Base-by-base conservation (phyloP, 2,329 filamentous ascomycete genomes). In the Cordyceps fumosorosea region DNA sequence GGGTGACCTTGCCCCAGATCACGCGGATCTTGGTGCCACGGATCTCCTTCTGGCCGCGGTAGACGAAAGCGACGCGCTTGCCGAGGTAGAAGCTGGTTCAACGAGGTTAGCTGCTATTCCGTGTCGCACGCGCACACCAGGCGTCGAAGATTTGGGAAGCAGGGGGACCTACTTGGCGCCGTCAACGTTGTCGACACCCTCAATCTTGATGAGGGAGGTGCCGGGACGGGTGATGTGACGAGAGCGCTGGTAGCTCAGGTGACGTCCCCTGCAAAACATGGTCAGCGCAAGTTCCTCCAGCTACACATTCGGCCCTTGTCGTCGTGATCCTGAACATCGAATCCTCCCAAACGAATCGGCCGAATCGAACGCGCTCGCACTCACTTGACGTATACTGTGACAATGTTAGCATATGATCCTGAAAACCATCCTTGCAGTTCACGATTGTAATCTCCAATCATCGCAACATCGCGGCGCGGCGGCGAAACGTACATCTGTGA, bases 41-140 rank as follows among this genome's bases (percentile, higher is more conserved):
- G 76, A 96, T 86, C 85, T 96, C 91, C 82, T 88, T 93, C 81
- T 91, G 88, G 73, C 89, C 93, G 77, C 93, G 91, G 87, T 98
- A 99, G 81, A 99, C 92, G 81, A 92, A 99, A 78, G 95, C 95
- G 78, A 98, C 88, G 84, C 93, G 93, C 90, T 99, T 99, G 83
- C 95, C 95, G 70, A 91, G 84, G 85, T 99, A 99, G 90, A 97
- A 97, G 82, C 83, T 85, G 71, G 53, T 11, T 58, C 42, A 64
- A 65, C 65, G 42, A 47, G 58, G 54, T 74, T 69, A 74, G 71
- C 22, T 10, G 29, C 20, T 37, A 6, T 5, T 50, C 44, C 22
- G 50, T 62, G 20, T 45, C 48, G 51, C 37, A 5, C 34, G 40
- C 37, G 7, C 53, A 29, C 8, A 12, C n/a, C 8, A 3, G 6